Conservation (phyloP, 1,139 yeast genomes). For the Suhomyces coccinellae region DNA sequence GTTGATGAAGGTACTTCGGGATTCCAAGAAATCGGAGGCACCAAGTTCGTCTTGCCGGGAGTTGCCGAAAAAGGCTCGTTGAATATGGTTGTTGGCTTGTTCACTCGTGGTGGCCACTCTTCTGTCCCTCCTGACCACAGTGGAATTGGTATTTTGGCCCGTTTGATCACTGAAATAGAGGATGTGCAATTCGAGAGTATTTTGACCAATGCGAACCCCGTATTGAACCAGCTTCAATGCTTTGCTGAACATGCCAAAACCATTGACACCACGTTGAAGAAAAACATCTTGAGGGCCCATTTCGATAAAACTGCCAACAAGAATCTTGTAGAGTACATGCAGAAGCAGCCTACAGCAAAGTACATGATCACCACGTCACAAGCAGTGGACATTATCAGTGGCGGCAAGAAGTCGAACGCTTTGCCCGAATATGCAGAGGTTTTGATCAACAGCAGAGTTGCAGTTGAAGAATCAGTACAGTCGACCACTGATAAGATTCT, state of each 20-base stretch:
- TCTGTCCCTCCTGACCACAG: constrained; percentile 52
- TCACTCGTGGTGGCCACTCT: constrained; percentile 52
- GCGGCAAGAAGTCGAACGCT: constrained; percentile 73
- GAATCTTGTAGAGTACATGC: constrained; percentile 38
- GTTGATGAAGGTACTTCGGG: constrained; percentile 49
- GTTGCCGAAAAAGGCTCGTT: constrained; percentile 51
- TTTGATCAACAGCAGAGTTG: constrained; percentile 59
- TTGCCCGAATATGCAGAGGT: constrained; percentile 66
- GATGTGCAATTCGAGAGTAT: constrained; percentile 33
- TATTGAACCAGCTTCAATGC: constrained; percentile 43
- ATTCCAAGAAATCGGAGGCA: constrained; percentile 38
- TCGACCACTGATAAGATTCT: constrained; percentile 41
- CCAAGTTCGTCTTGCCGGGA: constrained; percentile 55
- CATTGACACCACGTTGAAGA: constrained; percentile 32
- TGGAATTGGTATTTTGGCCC: constrained; percentile 46
- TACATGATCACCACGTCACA: constrained; percentile 62
- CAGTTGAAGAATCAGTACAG: constrained; percentile 49
- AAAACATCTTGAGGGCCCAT: constrained; percentile 44
- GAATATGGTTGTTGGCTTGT: constrained; percentile 38
- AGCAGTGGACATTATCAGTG: constrained; percentile 66
- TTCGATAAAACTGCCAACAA: constrained; percentile 42
- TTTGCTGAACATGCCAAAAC: constrained; percentile 40
- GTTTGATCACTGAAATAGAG: constrained; percentile 41
- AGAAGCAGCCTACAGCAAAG: constrained; percentile 24
- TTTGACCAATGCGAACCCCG: constrained; percentile 44